Percentiles rank a stretch among this genome's conserved stretches.
These are phyloP conservation scores for Groenewaldozyma tartarivorans DNA, from an alignment of 805 yeast species.

Conservation along the genomic window DNA sequence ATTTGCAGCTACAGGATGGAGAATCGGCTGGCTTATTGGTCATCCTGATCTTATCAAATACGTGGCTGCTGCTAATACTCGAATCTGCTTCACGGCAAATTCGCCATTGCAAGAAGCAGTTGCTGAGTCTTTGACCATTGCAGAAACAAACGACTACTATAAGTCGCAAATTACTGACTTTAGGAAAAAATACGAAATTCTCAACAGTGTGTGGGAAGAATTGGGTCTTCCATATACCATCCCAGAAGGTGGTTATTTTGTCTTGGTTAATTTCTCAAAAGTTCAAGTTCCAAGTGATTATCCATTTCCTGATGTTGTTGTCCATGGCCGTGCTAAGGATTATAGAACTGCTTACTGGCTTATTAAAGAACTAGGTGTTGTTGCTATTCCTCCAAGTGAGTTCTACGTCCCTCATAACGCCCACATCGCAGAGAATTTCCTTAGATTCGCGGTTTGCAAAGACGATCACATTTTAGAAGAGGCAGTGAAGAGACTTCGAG, in stretches of 20 bases:
- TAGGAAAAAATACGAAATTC: conserved; percentile 58
- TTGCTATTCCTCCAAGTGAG: conserved; percentile 96
- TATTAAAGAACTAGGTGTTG: conserved; percentile 85
- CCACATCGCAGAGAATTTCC: conserved; percentile 66
- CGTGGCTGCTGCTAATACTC: conserved; percentile 81
- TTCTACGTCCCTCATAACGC: conserved; percentile 68
- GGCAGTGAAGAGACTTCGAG: conserved; percentile 68
- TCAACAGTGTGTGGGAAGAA: conserved; percentile 74
- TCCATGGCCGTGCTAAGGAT: conserved; percentile 59
- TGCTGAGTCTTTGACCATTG: conserved; percentile 61
- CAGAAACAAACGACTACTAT: conserved; percentile 57
- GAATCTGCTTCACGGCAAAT: conserved; percentile 87
- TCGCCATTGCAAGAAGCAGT: conserved; percentile 90
- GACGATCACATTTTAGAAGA: conserved; percentile 71
- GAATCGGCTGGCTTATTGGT: conserved; percentile 94
- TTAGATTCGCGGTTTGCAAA: conserved; percentile 95
- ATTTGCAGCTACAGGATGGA: conserved; percentile 99
- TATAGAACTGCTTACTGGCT: conserved; percentile 89
- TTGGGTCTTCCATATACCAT: conserved; percentile 79
- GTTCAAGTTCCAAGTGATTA: conserved; percentile 70
- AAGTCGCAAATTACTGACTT: conserved; percentile 60
- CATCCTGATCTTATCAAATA: conserved; percentile 71
- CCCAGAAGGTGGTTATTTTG: conserved; percentile 91
- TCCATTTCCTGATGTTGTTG: conserved; percentile 60
- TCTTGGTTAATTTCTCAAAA: conserved; percentile 78